Evolutionary conservation across 306 rosid species (phyloP).

Genomic region (Cyamopsis tetragonoloba): DNA sequence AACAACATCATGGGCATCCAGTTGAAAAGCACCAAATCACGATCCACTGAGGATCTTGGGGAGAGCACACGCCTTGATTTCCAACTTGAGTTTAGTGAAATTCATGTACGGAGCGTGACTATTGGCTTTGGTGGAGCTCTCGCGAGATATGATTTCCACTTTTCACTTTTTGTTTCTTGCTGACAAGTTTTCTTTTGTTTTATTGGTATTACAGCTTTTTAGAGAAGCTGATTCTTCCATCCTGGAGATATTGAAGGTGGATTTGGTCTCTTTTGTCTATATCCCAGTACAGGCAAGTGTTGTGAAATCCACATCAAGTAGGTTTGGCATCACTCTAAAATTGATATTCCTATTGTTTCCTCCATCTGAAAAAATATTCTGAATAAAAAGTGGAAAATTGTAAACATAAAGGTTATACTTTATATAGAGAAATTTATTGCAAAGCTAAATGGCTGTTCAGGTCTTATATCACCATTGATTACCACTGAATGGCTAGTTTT

Average conservation of each 20-base stretch:
- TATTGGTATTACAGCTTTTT: constrained; percentile 59
- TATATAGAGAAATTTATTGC: neutral
- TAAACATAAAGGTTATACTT: neutral
- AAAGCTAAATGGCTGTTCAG: neutral
- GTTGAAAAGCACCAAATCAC: constrained; percentile 69
- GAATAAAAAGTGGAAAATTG: neutral
- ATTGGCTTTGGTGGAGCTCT: constrained; percentile 29
- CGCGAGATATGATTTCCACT: constrained; percentile 17
- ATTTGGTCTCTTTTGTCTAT: constrained; percentile 65
- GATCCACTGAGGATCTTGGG: constrained; percentile 74
- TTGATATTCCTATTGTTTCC: constrained; percentile 6
- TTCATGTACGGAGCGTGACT: constrained; percentile 67
- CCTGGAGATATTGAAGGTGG: constrained; percentile 91
- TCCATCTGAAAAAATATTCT: neutral
- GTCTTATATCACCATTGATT: constrained; percentile 10
- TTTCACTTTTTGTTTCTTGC: constrained; percentile 33
- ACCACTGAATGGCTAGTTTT: neutral
- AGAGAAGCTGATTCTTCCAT: constrained; percentile 79
- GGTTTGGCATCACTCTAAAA: constrained; percentile 13
- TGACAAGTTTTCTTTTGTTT: constrained; percentile 33
- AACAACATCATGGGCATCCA: constrained; percentile 93
- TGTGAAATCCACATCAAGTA: constrained; percentile 23
- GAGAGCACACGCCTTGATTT: constrained; percentile 90
- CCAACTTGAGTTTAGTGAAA: constrained; percentile 90
- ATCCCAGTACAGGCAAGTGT: constrained; percentile 72